phyloP scores from a whole-genome alignment of 176 grass and related monocot genomes.

The Rhipidocladum racemiflorum region DNA sequence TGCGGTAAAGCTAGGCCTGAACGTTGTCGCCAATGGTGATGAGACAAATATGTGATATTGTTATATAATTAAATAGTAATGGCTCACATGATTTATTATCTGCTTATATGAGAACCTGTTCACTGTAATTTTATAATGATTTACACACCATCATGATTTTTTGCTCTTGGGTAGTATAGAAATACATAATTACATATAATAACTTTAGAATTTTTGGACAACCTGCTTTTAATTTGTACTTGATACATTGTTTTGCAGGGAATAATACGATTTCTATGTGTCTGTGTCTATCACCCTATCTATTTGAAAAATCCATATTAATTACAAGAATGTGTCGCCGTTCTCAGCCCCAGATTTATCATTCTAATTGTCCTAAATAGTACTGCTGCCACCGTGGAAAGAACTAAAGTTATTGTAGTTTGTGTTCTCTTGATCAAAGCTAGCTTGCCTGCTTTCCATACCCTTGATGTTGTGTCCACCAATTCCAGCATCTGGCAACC shows the following conservation, averaged over 20 bases:
- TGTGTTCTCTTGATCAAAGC: too few species aligned
- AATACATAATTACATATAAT: not conserved
- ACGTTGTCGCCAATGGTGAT: not conserved
- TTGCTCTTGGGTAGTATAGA: not conserved
- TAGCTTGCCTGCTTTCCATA: too few species aligned
- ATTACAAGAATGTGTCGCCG: too few species aligned
- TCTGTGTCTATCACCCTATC: not conserved
- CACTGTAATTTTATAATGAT: not conserved
- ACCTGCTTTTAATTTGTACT: not conserved
- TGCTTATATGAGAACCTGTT: not conserved
- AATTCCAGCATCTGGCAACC: too few species aligned
- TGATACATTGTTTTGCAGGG: not conserved
- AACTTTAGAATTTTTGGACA: not conserved
- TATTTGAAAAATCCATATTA: constrained; percentile 36
- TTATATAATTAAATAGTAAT: not conserved
- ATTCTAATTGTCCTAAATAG: too few species aligned
- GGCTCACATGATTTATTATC: not conserved
- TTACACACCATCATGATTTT: not conserved
- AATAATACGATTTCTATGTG: not conserved
- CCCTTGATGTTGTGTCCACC: too few species aligned
- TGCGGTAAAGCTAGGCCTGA: constrained; percentile 3
- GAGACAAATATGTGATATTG: not conserved
- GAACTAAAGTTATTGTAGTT: too few species aligned
- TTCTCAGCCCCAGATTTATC: too few species aligned
- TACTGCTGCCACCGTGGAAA: too few species aligned